Evolutionary conservation across 2,329 filamentous ascomycete species (phyloP).

Genomic region (Mycosphaerella sp.): DNA sequence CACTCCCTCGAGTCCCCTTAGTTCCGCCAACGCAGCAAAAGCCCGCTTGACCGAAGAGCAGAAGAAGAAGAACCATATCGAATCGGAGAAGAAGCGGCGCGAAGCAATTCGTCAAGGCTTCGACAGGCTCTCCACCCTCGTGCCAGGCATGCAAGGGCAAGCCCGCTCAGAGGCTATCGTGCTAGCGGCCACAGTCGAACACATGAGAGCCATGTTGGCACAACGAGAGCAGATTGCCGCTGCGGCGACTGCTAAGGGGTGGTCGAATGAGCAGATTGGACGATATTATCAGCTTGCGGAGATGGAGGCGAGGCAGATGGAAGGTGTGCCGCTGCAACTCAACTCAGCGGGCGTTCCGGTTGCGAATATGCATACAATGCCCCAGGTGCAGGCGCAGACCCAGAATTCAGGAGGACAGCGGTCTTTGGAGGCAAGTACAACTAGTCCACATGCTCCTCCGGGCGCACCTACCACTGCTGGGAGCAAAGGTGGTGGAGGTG

Average conservation of each 20-base stretch:
- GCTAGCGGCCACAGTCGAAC: slow-evolving; percentile 51
- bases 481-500: background rate
- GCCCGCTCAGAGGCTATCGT: slow-evolving; percentile 80
- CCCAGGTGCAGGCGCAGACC: background rate
- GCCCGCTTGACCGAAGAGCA: slow-evolving; percentile 61
- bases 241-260: slow-evolving; percentile 28
- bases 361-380: background rate
- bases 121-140: slow-evolving; percentile 70
- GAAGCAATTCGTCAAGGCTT: slow-evolving; percentile 77
- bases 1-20: slow-evolving; percentile 8
- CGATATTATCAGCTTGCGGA: slow-evolving; percentile 11
- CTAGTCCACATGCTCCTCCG: background rate
- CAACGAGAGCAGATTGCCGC: slow-evolving; percentile 32
- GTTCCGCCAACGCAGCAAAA: slow-evolving; percentile 34
- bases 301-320: slow-evolving; percentile 1
- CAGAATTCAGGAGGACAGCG: no score
- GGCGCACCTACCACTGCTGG: background rate
- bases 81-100: slow-evolving; percentile 60
- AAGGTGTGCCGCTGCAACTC: background rate
- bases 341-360: slow-evolving; percentile 3
- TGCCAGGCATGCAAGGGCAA: slow-evolving; percentile 75
- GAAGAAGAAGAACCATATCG: slow-evolving; percentile 69
- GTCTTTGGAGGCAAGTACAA: no score
- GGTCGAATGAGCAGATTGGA: slow-evolving; percentile 12
- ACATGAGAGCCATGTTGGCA: slow-evolving; percentile 37